These are phyloP conservation scores for Wickerhamiella occidentalis DNA, from an alignment of 805 yeast genomes.

Conservation along the genomic window DNA sequence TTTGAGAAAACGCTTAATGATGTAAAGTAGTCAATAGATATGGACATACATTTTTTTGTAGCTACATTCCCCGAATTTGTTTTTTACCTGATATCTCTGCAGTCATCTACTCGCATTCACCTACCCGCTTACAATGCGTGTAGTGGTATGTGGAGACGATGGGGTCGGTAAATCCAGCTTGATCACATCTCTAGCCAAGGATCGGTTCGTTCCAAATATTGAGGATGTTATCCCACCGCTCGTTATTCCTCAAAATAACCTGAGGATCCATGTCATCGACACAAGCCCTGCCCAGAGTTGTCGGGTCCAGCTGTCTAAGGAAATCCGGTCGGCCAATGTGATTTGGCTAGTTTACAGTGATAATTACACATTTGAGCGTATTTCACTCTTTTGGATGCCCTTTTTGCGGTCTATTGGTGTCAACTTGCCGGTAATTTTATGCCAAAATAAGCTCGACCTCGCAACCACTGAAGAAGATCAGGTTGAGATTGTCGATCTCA, in stretches of 20 bases:
- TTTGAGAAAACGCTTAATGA: slow-evolving; percentile 9
- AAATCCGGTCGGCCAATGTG: slow-evolving; percentile 75
- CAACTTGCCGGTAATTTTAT: slow-evolving; percentile 80
- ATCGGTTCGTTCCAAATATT: slow-evolving; percentile 60
- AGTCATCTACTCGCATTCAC: too few species aligned
- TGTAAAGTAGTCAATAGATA: neutral
- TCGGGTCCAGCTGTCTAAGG: slow-evolving; percentile 46
- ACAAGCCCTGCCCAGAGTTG: slow-evolving; percentile 54
- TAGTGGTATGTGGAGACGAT: slow-evolving; percentile 91
- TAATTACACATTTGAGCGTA: slow-evolving; percentile 86
- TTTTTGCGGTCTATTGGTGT: slow-evolving; percentile 86
- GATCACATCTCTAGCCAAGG: slow-evolving; percentile 71
- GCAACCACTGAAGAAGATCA: slow-evolving; percentile 24
- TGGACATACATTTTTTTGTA: too few species aligned
- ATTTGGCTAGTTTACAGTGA: slow-evolving; percentile 92
- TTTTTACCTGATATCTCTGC: too few species aligned
- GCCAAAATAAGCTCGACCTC: slow-evolving; percentile 68
- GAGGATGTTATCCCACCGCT: slow-evolving; percentile 75
- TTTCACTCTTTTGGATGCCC: slow-evolving; percentile 90
- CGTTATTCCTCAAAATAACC: slow-evolving; percentile 61
- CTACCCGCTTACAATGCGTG: slow-evolving; percentile 36
- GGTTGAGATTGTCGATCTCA: slow-evolving; percentile 75
- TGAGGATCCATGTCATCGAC: slow-evolving; percentile 65
- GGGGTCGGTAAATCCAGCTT: slow-evolving; percentile 42
- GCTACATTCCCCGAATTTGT: too few species aligned